A percentile compares a stretch with the other conserved stretches of the same genome.
These are phyloP conservation scores for Reutealis trisperma DNA, from an alignment of 345 rosid genomes.

Conservation along the genomic window DNA sequence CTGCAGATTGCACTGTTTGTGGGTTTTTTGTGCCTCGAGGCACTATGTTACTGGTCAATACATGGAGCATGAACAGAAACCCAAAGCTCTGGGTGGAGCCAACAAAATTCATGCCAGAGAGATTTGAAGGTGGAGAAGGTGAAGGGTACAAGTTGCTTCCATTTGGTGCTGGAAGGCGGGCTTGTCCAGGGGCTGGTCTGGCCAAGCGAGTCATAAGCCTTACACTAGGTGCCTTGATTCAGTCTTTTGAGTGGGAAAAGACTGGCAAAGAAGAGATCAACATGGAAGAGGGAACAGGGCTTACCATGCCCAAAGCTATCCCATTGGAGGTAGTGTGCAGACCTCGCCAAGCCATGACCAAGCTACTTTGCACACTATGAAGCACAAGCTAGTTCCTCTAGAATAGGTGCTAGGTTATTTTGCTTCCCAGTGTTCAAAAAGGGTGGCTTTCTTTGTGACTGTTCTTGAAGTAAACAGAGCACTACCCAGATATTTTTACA, in stretches of 20 bases:
- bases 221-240: not conserved
- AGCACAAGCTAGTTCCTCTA: too few relatives aligned
- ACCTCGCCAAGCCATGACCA: not conserved
- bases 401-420: too few relatives aligned
- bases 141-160: not conserved
- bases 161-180: not conserved
- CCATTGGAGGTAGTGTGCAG: not conserved
- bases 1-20: not conserved
- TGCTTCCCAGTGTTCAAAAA: too few relatives aligned
- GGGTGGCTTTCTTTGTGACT: too few relatives aligned
- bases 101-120: not conserved
- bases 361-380: not conserved
- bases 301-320: not conserved
- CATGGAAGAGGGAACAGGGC: not conserved
- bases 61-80: not conserved
- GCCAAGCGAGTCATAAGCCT: not conserved
- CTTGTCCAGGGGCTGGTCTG: not conserved
- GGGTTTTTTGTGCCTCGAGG: not conserved
- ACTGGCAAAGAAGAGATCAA: not conserved
- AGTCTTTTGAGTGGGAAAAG: not conserved
- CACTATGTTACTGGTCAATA: not conserved
- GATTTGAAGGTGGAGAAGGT: not conserved
- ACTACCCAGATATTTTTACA: too few relatives aligned
- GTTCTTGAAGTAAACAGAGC: too few relatives aligned
- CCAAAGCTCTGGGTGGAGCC: not conserved